Conservation (phyloP, 176 grass and related monocot genomes). For the Carex cristatella region DNA sequence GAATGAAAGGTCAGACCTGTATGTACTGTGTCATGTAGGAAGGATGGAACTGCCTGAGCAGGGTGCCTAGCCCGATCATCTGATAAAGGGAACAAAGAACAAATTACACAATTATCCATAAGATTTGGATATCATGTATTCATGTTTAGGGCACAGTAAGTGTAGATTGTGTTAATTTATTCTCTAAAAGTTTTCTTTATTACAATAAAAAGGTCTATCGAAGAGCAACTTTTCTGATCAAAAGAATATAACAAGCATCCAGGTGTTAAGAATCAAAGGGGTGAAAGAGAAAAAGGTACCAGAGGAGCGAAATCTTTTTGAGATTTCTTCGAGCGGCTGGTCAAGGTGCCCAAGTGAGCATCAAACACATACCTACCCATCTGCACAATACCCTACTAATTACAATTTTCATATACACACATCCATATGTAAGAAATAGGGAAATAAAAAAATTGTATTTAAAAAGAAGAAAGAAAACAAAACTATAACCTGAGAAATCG, state of each 20-base stretch:
- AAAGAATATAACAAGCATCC: background rate
- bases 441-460: background rate
- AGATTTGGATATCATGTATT: background rate
- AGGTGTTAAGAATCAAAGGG: background rate
- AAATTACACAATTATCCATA: background rate
- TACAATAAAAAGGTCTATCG: background rate
- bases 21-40: conserved; percentile 49
- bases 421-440: background rate
- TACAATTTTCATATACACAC: background rate
- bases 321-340: conserved; percentile 49
- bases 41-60: conserved; percentile 60
- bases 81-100: conserved; percentile 25
- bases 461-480: background rate
- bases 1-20: conserved; percentile 27
- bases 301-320: conserved; percentile 55
- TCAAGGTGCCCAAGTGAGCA: conserved; percentile 73
- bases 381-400: conserved; percentile 34
- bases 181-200: background rate
- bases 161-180: background rate
- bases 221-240: conserved; percentile 5
- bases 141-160: background rate
- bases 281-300: conserved; percentile 30
- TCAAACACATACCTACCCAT: conserved; percentile 60
- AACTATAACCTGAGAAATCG: conserved; percentile 65
- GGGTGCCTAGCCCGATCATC: conserved; percentile 61